Evolutionary conservation across 495 filamentous ascomycete species (phyloP).

Genomic region (Penicillium tannophilum): DNA sequence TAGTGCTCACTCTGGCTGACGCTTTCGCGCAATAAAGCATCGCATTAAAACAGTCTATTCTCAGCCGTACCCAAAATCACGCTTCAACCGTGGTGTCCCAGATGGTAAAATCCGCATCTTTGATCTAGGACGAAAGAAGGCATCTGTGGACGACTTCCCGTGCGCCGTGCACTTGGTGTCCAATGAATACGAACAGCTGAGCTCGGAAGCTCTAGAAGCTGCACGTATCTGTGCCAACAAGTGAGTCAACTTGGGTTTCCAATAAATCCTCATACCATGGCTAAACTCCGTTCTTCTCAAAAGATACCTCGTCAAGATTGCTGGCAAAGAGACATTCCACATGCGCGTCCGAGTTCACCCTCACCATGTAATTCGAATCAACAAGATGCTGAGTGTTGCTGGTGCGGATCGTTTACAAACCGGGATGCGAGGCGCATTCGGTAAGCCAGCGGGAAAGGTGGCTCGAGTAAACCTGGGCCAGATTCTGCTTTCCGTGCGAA

Average conservation of each 20-base stretch:
- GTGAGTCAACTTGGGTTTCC: slow-evolving; percentile 31
- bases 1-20: no score
- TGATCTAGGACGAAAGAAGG: slow-evolving; percentile 98
- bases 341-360: slow-evolving; percentile 96
- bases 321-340: slow-evolving; percentile 99
- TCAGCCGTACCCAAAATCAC: slow-evolving; percentile 96
- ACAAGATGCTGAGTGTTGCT: slow-evolving; percentile 99
- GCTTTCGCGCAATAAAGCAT: no score
- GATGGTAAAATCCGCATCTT: slow-evolving; percentile 99
- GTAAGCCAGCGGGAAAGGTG: slow-evolving; percentile 95
- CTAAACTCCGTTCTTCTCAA: slow-evolving; percentile 4
- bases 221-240: slow-evolving; percentile 96
- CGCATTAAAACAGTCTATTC: slow-evolving; percentile 1
- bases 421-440: slow-evolving; percentile 99
- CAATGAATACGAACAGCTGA: slow-evolving; percentile 98
- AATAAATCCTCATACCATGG: slow-evolving; percentile 12
- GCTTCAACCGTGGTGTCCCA: slow-evolving; percentile 99
- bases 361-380: slow-evolving; percentile 99
- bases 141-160: slow-evolving; percentile 96
- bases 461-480: slow-evolving; percentile 99
- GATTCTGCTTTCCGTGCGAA: slow-evolving; percentile 93
- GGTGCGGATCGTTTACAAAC: slow-evolving; percentile 99
- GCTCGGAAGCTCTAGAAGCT: slow-evolving; percentile 96
- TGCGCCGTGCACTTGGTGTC: slow-evolving; percentile 96
- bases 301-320: slow-evolving; percentile 88